phyloP scores from a whole-genome alignment of 108 stramenopile genomes.

The Nannochloropsis oceanica region DNA sequence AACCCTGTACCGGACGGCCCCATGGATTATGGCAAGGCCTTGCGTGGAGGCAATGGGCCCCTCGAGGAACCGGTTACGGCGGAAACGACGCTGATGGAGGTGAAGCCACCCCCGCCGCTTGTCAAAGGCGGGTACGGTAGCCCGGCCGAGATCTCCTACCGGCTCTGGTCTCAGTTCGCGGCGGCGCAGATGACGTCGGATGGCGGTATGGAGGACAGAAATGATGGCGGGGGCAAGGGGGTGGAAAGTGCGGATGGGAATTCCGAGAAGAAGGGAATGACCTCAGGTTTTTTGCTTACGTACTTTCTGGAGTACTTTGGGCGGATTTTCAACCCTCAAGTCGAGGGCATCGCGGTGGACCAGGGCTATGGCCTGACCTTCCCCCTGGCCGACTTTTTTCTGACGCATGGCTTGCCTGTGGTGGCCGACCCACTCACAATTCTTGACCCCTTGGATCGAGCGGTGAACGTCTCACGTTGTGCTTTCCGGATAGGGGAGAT shows the following conservation, averaged over 20 bases:
- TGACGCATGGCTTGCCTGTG: background rate
- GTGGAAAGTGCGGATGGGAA: background rate
- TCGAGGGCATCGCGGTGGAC: background rate
- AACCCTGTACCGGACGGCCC: background rate
- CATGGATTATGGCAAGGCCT: background rate
- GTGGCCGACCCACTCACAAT: constrained; percentile 19
- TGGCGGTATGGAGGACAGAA: background rate
- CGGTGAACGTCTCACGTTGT: constrained; percentile 7
- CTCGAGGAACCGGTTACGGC: background rate
- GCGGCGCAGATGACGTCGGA: background rate
- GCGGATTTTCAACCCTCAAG: constrained; percentile 1
- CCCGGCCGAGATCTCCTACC: background rate
- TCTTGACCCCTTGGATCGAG: constrained; percentile 15
- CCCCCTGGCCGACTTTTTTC: background rate
- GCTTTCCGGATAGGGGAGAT: constrained; percentile 18
- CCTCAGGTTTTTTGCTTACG: constrained; percentile 1
- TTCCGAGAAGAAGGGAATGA: background rate
- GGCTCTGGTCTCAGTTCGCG: background rate
- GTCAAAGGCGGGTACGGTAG: background rate
- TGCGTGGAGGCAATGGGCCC: background rate
- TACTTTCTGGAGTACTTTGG: background rate
- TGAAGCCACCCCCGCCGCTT: background rate
- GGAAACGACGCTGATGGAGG: background rate
- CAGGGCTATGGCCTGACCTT: background rate
- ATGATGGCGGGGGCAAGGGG: background rate